Conservation (phyloP, 805 yeast genomes). For the Ogataea ganodermae region DNA sequence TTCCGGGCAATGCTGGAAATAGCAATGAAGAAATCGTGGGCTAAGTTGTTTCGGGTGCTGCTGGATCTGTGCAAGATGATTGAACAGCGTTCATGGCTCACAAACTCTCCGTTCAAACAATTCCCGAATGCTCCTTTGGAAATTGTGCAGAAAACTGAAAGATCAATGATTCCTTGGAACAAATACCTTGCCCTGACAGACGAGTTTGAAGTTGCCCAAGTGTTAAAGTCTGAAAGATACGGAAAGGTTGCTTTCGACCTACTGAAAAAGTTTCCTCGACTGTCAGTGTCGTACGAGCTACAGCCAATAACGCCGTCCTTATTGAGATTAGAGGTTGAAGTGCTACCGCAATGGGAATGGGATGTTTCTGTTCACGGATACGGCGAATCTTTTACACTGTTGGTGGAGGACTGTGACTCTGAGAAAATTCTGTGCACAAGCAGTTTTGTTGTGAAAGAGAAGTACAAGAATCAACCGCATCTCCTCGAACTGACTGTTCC, state of each 20-base stretch:
- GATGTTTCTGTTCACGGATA: slow-evolving; percentile 61
- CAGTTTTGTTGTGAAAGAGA: slow-evolving; percentile 49
- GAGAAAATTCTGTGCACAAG: slow-evolving; percentile 67
- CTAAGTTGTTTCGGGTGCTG: slow-evolving; percentile 55
- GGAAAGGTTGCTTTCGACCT: slow-evolving; percentile 62
- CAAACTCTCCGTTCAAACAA: slow-evolving; percentile 85
- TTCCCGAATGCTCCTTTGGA: slow-evolving; percentile 71
- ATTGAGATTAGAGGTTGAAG: slow-evolving; percentile 63
- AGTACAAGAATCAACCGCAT: slow-evolving; percentile 55
- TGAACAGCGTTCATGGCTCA: slow-evolving; percentile 79
- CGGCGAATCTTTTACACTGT: slow-evolving; percentile 63
- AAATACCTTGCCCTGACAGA: slow-evolving; percentile 66
- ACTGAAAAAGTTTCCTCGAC: slow-evolving; percentile 71
- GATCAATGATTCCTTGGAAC: slow-evolving; percentile 80
- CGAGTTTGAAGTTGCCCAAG: slow-evolving; percentile 80
- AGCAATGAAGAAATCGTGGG: slow-evolving; percentile 69
- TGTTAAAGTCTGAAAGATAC: slow-evolving; percentile 67
- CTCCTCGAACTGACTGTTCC: slow-evolving; percentile 67
- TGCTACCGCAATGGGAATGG: slow-evolving; percentile 81
- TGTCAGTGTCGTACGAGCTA: slow-evolving; percentile 57
- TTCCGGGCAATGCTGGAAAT: slow-evolving; percentile 85
- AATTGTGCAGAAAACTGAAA: slow-evolving; percentile 72
- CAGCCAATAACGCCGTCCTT: slow-evolving; percentile 80
- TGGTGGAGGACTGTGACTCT: slow-evolving; percentile 85
- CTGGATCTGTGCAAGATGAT: slow-evolving; percentile 77